Evolutionary conservation across 2,329 filamentous ascomycete genomes (phyloP).

Genomic region (Chaetomium globosum): DNA sequence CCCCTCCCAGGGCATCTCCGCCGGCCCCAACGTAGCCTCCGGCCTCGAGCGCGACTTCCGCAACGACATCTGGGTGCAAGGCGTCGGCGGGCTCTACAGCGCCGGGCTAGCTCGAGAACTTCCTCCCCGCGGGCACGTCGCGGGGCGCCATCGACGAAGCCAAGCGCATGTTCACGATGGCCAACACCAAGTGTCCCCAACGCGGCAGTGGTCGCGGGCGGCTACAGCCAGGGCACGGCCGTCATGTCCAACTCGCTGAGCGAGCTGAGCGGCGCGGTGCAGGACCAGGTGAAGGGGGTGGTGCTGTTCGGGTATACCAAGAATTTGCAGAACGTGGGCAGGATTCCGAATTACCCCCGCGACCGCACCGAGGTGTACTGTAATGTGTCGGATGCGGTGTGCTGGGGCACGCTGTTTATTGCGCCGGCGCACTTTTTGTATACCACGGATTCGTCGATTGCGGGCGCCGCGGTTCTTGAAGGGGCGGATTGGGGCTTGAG

Average conservation of each 20-base stretch:
- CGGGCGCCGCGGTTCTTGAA: slow-evolving; percentile 19
- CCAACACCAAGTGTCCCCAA: slow-evolving; percentile 49
- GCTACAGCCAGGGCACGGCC: slow-evolving; percentile 47
- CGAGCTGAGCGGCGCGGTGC: slow-evolving; percentile 39
- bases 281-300: slow-evolving; percentile 42
- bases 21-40: slow-evolving; percentile 27
- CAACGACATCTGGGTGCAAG: slow-evolving; percentile 47
- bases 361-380: slow-evolving; percentile 47
- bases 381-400: slow-evolving; percentile 40
- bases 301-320: slow-evolving; percentile 47
- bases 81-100: slow-evolving; percentile 47
- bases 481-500: neutral
- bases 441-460: neutral
- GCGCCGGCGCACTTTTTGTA: slow-evolving; percentile 40
- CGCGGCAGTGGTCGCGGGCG: slow-evolving; percentile 46
- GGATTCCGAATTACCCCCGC: slow-evolving; percentile 45
- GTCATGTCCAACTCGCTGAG: slow-evolving; percentile 48
- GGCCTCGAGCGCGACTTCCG: slow-evolving; percentile 40
- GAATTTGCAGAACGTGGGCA: slow-evolving; percentile 47
- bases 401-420: slow-evolving; percentile 43
- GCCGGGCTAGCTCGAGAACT: slow-evolving; percentile 32
- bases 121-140: slow-evolving; percentile 31
- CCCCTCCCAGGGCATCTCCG: slow-evolving; percentile 17
- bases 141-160: slow-evolving; percentile 46
- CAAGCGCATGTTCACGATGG: slow-evolving; percentile 45